A percentile compares a stretch with the other conserved stretches of the same genome.
Evolutionary conservation across 2,329 filamentous ascomycete genomes (phyloP).

Genomic region (Cladosporium sphaerospermum): DNA sequence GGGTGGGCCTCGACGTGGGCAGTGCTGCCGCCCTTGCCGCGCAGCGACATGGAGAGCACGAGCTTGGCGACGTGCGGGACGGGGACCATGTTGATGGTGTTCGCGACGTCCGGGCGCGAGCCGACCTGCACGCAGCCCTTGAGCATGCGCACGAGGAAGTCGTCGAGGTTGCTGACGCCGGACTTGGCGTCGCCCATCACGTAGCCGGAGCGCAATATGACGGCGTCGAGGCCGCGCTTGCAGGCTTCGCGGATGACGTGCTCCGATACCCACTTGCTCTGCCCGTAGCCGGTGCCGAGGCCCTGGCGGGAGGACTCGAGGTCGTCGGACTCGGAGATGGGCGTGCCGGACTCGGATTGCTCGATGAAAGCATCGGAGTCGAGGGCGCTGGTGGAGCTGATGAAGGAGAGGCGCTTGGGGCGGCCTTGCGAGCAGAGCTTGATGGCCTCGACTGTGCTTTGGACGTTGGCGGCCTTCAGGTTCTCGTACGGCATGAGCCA

Average conservation of each 20-base stretch:
- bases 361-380: constrained; percentile 77
- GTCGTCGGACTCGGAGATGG: constrained; percentile 70
- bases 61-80: constrained; percentile 78
- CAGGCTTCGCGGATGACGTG: constrained; percentile 73
- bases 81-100: constrained; percentile 84
- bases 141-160: constrained; percentile 79
- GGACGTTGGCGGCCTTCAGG: constrained; percentile 68
- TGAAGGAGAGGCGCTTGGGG: constrained; percentile 73
- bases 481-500: constrained; percentile 75
- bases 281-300: constrained; percentile 81
- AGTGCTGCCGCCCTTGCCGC: constrained; percentile 47
- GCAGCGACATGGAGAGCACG: constrained; percentile 66
- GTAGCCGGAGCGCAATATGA: constrained; percentile 78
- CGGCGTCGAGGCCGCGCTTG: constrained; percentile 64
- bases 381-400: constrained; percentile 75
- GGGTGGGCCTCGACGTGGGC: constrained; percentile 76
- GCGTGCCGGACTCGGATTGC: constrained; percentile 62
- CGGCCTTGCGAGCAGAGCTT: constrained; percentile 69
- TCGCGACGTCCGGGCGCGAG: constrained; percentile 67
- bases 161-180: constrained; percentile 74
- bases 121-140: constrained; percentile 82
- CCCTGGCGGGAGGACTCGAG: constrained; percentile 69
- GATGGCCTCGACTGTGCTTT: constrained; percentile 71
- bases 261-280: constrained; percentile 78
- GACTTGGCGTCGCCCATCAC: constrained; percentile 66